Evolutionary conservation across 2,329 filamentous ascomycete genomes (phyloP).

Genomic region (Endothia cerciana): DNA sequence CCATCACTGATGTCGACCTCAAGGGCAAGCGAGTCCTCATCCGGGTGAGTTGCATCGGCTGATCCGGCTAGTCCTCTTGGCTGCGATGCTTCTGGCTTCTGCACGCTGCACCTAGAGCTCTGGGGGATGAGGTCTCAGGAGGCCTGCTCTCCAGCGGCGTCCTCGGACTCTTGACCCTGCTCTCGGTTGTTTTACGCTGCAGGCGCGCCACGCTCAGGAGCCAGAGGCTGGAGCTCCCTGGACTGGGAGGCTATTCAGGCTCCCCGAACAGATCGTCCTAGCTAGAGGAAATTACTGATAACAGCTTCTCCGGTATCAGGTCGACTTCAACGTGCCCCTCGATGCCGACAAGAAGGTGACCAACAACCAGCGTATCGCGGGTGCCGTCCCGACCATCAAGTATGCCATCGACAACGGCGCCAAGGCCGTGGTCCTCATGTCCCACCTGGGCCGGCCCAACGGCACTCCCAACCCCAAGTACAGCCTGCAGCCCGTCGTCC

Average conservation of each 20-base stretch:
- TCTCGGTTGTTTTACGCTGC: background rate
- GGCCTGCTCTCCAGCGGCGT: background rate
- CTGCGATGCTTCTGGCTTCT: background rate
- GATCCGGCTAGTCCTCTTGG: background rate
- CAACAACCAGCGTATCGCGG: slow-evolving; percentile 98
- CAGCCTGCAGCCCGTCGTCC: slow-evolving; percentile 88
- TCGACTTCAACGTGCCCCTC: slow-evolving; percentile 99
- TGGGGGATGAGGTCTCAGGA: background rate
- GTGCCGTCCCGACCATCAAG: slow-evolving; percentile 93
- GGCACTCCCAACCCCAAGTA: slow-evolving; percentile 90
- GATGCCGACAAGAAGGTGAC: slow-evolving; percentile 92
- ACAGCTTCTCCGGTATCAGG: slow-evolving; percentile 53
- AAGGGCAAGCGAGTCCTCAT: slow-evolving; percentile 99
- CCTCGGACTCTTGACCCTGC: background rate
- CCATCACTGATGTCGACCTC: slow-evolving; percentile 93
- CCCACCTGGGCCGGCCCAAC: slow-evolving; percentile 94
- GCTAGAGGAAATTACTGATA: slow-evolving; percentile 31
- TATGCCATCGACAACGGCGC: slow-evolving; percentile 88
- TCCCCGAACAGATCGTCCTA: background rate
- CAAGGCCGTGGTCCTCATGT: slow-evolving; percentile 96
- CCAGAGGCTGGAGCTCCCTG: background rate
- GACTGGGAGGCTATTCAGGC: background rate
- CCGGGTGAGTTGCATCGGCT: slow-evolving; percentile 67
- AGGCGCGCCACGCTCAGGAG: background rate
- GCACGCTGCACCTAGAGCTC: background rate